Evolutionary conservation across 2,329 filamentous ascomycete species (phyloP), one percentile per base, ranked within the genome.

Genomic region (Teratosphaeriaceae sp.): DNA sequence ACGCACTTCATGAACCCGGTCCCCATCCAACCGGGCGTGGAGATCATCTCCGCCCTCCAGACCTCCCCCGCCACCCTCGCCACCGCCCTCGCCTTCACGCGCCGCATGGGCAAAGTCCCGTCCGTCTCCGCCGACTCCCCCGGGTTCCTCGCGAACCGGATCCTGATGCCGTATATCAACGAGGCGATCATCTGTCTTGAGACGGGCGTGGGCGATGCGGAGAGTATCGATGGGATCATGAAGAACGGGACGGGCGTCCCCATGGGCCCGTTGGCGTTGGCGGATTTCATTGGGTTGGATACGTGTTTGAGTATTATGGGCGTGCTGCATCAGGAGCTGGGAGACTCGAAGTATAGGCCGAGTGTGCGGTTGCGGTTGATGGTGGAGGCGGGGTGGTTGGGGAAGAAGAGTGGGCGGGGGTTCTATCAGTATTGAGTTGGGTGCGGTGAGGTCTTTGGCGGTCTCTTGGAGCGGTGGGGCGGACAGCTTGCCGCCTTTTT

Each of bases 1-100:
- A 97, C 92, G 13, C 92, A 98, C 67, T 98, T 98, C 69, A 98
- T 98, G 92, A 98, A 98, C 73, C 92, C 92, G 0, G 92, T 98
- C 0, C 92, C 92, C 2, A 71, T 98, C 23, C 92, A 97, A 63
- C 95, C 95, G 67, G 92, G 92, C 40, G 92, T 98, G 4, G 92
- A 98, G 69, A 96, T 98, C 58, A 97, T 98, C 63, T 83, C 85
- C 40, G 92, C 88, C 22, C 74, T 98, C 22, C 92, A 98, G 66
- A 98, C 92, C 2, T 92, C 86, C 45, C 71, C 80, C 53, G 76
- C 79, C 48, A 97, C 92, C 1, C 69, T 96, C 34, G 82, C 87
- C 15, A 86, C 84, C 0, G 88, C 92, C 2, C 69, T 97, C 9
- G 83, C 78, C 5, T 90, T 98, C 62, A 90, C 90, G 67, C 80